Conservation (phyloP, 73 alveolate species). For the Symbiodinium natans region DNA sequence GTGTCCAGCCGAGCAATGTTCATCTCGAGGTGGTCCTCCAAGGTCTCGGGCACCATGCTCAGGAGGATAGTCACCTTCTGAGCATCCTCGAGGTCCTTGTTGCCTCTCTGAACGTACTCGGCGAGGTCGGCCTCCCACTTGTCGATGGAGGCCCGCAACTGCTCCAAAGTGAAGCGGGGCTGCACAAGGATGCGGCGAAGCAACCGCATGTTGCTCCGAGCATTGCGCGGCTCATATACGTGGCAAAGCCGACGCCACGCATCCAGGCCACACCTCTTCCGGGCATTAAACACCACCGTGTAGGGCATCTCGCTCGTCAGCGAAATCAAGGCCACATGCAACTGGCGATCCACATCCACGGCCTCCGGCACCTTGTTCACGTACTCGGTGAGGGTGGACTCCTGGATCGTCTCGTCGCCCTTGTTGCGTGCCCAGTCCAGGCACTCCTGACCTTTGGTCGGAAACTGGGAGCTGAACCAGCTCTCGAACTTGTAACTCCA, state of each 20-base stretch:
- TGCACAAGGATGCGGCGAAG: no score
- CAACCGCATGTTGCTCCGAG: no score
- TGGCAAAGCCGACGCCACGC: no score
- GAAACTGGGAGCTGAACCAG: conserved; percentile 1
- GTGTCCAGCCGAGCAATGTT: background rate
- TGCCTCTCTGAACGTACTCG: background rate
- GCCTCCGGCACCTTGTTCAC: background rate
- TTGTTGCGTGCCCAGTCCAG: conserved; percentile 26
- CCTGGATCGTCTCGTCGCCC: conserved; percentile 5
- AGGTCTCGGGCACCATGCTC: background rate
- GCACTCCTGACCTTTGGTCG: background rate
- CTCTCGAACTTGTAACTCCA: conserved; percentile 47
- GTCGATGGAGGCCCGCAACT: no score
- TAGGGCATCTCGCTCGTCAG: background rate
- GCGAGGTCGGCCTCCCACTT: no score
- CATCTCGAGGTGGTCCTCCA: conserved; percentile 10
- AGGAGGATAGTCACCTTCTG: background rate
- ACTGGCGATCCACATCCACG: background rate
- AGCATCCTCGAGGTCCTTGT: background rate
- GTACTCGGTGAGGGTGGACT: background rate
- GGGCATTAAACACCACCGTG: background rate
- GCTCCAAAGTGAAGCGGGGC: no score
- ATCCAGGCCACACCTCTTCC: background rate
- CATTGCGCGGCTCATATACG: no score
- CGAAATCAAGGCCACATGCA: no score